Evolutionary conservation across 371 early-diverging fungal species (phyloP), one percentile per base, ranked within the genome.

Genomic region (Apophysomyces trapeziformis): DNA sequence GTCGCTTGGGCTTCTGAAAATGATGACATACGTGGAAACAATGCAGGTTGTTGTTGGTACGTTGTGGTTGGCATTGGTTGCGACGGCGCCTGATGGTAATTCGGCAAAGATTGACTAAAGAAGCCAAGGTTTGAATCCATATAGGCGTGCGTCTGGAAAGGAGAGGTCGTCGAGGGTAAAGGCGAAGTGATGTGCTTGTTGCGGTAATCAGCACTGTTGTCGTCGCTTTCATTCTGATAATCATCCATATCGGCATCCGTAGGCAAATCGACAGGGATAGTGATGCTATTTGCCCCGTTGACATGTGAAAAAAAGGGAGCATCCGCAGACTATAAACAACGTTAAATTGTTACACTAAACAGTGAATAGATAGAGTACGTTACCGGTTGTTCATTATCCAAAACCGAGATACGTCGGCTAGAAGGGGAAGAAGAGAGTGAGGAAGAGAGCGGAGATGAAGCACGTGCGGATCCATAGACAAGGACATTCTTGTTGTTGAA

Each of bases 181-280:
- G 71, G 71, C 5, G 70, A 69, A 6, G 66, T 57, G 3, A 66
- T 50, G 56, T 16, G 61, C 68, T 39, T 64, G 58, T 18, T 64
- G 46, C 21, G 54, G 21, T 50, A 26, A 50, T 50, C 54, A 11
- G 16, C 54, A 32, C 58, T 43, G 58, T 38, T 57, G 18, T 61
- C 39, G 36, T 65, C 62, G 16, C 58, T 50, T 54, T 44, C 60
- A 8, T 43, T 18, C 56, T 64, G 65, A 21, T 57, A 36, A 46
- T 70, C 67, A 13, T 75, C 75, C 72, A 72, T 72, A 60, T 76
- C 76, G 14, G 76, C 72, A 64, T 76, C 76, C 1, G 65, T 67
- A 5, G 71, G 68, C 60, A 76, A 47, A 61, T 72, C 72, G 36
- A 69, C 69, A 1, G 76, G 76, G 21, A 76, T 76, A 14, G 76